phyloP scores from a whole-genome alignment of 352 stramenopile genomes.

The Phytophthora melonis region DNA sequence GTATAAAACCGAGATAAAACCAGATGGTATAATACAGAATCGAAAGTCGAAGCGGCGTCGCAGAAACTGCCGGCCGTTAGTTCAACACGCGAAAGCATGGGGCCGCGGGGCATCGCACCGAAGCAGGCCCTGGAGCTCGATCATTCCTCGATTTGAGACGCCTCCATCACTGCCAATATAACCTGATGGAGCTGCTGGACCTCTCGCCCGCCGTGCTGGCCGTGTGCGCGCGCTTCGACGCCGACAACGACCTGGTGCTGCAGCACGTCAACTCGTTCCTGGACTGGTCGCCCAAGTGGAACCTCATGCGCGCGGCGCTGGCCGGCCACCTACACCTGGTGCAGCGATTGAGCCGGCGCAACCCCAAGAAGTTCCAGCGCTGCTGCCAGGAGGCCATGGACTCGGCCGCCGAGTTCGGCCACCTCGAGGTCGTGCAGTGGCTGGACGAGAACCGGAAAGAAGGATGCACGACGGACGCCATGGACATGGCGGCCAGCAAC shows the following conservation, averaged over 20 bases:
- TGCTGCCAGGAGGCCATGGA: conserved; percentile 74
- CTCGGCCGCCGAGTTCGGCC: conserved; percentile 67
- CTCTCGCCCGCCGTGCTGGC: conserved; percentile 62
- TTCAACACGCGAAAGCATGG: background rate
- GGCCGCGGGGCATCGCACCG: background rate
- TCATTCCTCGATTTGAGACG: conserved; percentile 29
- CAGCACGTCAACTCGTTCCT: conserved; percentile 61
- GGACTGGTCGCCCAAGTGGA: conserved; percentile 62
- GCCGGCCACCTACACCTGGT: conserved; percentile 60
- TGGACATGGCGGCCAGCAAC: conserved; percentile 71
- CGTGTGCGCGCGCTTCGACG: conserved; percentile 56
- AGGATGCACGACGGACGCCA: conserved; percentile 73
- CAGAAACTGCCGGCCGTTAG: background rate
- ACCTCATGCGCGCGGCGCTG: conserved; percentile 61
- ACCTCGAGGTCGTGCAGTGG: conserved; percentile 66
- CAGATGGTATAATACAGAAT: background rate
- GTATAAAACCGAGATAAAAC: conserved; percentile 1
- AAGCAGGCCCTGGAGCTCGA: background rate
- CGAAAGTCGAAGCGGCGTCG: conserved; percentile 14
- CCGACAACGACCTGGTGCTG: conserved; percentile 60
- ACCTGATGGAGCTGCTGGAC: background rate
- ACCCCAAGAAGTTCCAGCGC: conserved; percentile 49
- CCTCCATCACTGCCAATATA: background rate
- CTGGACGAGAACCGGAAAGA: conserved; percentile 56
- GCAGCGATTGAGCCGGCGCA: conserved; percentile 49